These are phyloP conservation scores for Parastagonospora avenae DNA, from an alignment of 2,329 filamentous ascomycete species.

Conservation along the genomic window DNA sequence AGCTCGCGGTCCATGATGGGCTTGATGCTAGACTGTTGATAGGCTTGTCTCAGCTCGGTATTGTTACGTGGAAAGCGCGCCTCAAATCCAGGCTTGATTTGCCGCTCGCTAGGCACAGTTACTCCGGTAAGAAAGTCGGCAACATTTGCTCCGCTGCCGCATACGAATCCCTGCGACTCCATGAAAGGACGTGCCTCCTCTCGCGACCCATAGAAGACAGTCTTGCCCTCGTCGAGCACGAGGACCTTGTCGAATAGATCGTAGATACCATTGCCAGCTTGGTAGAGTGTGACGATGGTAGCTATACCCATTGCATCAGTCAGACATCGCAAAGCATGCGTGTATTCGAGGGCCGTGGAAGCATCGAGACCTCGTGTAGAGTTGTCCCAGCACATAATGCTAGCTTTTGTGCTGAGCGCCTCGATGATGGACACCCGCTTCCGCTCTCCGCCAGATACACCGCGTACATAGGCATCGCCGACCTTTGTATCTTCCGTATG, in stretches of 20 bases:
- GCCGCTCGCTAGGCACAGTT: conserved; percentile 55
- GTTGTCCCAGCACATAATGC: conserved; percentile 60
- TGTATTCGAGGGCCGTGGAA: conserved; percentile 60
- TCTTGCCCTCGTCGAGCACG: conserved; percentile 74
- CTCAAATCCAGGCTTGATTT: conserved; percentile 49
- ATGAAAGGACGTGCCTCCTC: conserved; percentile 67
- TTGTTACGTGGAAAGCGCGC: conserved; percentile 50
- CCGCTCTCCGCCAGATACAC: conserved; percentile 70
- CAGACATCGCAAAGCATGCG: conserved; percentile 56
- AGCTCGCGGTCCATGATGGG: conserved; percentile 61
- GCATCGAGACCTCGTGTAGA: conserved; percentile 44
- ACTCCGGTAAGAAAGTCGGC: conserved; percentile 80
- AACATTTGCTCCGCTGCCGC: conserved; percentile 66
- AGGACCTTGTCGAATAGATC: conserved; percentile 73
- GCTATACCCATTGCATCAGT: conserved; percentile 57
- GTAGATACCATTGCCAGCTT: conserved; percentile 57
- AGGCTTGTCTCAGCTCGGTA: conserved; percentile 51
- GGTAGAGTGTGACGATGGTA: conserved; percentile 63
- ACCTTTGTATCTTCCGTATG: conserved; percentile 70
- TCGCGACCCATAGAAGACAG: conserved; percentile 74
- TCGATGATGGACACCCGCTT: conserved; percentile 74
- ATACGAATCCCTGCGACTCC: conserved; percentile 69
- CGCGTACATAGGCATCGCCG: conserved; percentile 68
- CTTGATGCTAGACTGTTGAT: conserved; percentile 58
- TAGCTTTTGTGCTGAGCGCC: conserved; percentile 61